Conservation (phyloP, 768 basidiomycete species). For the Pulveroboletus sp. region DNA sequence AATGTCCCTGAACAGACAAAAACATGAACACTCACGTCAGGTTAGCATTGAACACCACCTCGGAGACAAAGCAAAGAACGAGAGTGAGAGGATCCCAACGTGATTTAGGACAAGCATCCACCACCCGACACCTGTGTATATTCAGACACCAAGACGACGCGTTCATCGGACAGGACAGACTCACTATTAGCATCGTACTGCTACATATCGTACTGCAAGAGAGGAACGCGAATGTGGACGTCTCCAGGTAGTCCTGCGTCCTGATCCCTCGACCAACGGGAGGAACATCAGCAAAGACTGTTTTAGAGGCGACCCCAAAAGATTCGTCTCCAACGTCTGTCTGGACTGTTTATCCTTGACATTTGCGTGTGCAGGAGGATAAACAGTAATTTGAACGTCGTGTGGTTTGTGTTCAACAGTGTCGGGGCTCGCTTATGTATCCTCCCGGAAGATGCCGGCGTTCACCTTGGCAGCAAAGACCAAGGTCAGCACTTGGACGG, state of each 20-base stretch:
- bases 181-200: constrained; percentile 6
- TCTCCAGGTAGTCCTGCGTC: constrained; percentile 93
- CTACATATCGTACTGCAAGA: constrained; percentile 3
- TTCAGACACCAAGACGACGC: neutral
- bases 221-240: constrained; percentile 38
- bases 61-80: neutral
- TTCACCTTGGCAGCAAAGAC: neutral
- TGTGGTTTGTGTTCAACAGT: constrained; percentile 23
- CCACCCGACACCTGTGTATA: neutral
- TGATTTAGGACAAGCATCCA: neutral
- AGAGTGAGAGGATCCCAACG: too few relatives aligned
- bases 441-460: constrained; percentile 24
- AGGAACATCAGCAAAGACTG: constrained; percentile 88
- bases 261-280: constrained; percentile 85
- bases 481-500: neutral
- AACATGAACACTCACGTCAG: constrained; percentile 26
- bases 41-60: neutral
- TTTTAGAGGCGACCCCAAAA: constrained; percentile 64
- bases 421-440: constrained; percentile 27
- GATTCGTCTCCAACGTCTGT: constrained; percentile 76
- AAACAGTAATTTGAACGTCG: constrained; percentile 86
- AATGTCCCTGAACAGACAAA: constrained; percentile 8
- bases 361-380: constrained; percentile 41
- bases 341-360: constrained; percentile 75
- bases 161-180: neutral